phyloP scores from a whole-genome alignment of 257 asterid species.

The Misopates orontium region DNA sequence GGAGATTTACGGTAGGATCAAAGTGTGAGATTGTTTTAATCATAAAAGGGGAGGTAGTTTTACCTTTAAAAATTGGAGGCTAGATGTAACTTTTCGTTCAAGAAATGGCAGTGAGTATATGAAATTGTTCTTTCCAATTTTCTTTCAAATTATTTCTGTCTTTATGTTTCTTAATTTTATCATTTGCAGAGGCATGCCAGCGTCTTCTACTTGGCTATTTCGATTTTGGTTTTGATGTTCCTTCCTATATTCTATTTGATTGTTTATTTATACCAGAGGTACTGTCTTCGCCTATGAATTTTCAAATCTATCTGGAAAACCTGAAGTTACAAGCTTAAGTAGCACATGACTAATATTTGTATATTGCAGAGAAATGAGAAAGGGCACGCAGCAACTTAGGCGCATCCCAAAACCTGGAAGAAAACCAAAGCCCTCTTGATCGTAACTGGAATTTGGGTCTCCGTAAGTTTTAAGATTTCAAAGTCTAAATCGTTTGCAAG shows the following conservation, averaged over 20 bases:
- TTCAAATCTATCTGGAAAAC: not conserved
- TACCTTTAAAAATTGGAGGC: no score
- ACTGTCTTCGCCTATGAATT: constrained; percentile 28
- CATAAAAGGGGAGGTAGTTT: no score
- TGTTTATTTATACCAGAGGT: constrained; percentile 76
- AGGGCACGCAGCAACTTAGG: constrained; percentile 66
- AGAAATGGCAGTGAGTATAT: not conserved
- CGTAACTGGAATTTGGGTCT: constrained; percentile 24
- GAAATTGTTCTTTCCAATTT: not conserved
- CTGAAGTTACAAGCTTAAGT: not conserved
- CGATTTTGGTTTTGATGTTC: constrained; percentile 73
- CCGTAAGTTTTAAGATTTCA: not conserved
- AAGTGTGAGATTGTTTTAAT: no score
- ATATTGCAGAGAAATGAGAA: constrained; percentile 57
- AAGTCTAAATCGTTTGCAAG: not conserved
- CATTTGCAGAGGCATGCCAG: constrained; percentile 72
- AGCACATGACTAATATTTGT: constrained; percentile 17
- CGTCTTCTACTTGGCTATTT: constrained; percentile 61
- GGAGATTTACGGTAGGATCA: no score
- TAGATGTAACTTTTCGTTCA: not conserved
- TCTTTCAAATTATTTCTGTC: not conserved
- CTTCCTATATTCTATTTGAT: constrained; percentile 77
- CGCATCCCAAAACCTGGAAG: constrained; percentile 58
- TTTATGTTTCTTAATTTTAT: not conserved
- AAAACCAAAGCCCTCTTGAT: constrained; percentile 73